Evolutionary conservation across 768 basidiomycete species (phyloP).

Genomic region (Galerina sulciceps): DNA sequence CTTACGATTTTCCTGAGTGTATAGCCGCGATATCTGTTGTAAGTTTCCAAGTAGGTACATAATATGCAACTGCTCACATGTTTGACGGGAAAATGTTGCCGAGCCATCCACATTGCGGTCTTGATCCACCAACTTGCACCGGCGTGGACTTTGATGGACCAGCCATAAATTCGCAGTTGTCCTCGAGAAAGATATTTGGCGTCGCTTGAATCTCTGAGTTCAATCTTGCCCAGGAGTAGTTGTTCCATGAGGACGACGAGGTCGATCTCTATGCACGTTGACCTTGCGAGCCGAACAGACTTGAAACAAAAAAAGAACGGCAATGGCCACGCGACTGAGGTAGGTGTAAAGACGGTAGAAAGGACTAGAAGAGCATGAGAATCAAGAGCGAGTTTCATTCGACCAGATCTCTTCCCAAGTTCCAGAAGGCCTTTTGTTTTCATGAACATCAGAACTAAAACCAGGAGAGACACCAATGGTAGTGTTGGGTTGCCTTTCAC

Average conservation of each 20-base stretch:
- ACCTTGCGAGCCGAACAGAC: not conserved
- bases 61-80: slow-evolving; percentile 5
- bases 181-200: slow-evolving; percentile 40
- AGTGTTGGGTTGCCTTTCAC: too few species aligned
- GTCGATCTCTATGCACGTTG: slow-evolving; percentile 19
- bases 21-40: not conserved
- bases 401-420: not conserved
- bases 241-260: slow-evolving; percentile 39
- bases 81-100: slow-evolving; percentile 21
- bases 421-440: not conserved
- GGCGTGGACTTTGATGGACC: slow-evolving; percentile 36
- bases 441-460: too few species aligned
- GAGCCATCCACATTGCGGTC: slow-evolving; percentile 39
- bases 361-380: slow-evolving; percentile 35
- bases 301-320: slow-evolving; percentile 37
- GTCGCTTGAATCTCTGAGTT: slow-evolving; percentile 46
- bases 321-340: slow-evolving; percentile 47
- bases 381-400: not conserved
- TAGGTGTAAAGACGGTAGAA: slow-evolving; percentile 45
- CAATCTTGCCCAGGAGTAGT: slow-evolving; percentile 42
- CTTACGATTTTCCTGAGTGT: not conserved
- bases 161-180: slow-evolving; percentile 38
- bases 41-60: not conserved
- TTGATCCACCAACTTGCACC: slow-evolving; percentile 36
- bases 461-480: too few species aligned